Base-by-base conservation (phyloP, 371 early-diverging fungal species). In the Mortierella sp. region DNA sequence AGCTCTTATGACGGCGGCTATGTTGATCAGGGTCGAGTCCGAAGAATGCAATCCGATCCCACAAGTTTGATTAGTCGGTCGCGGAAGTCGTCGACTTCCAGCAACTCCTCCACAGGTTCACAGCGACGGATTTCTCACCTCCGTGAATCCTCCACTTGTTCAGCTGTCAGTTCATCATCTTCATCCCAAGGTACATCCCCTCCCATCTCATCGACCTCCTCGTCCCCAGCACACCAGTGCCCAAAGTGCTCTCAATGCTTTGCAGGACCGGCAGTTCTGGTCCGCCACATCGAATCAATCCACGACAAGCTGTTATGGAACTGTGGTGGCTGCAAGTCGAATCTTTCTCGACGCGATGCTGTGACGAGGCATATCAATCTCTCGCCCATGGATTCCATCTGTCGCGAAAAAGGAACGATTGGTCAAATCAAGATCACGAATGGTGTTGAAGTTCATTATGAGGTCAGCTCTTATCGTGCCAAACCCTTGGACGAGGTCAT, bases 401-500 rank as follows among this genome's bases (percentile, higher is more conserved):
- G 76, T 48, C 64, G 76, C 1, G 31, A 50, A 4, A 61, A 69
- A 3, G 69, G 76, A 3, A 68, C 69, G 17, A 75, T 75, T 30
- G 76, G 76, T 43, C 76, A 75, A 61, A 58, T 75, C 57, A 75
- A 75, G 60, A 64, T 57, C 8, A 50, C 69, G 0, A 68, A 68
- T 31, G 76, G 69, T 2, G 61, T 64, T 4, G 68, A 75, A 41
- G 64, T 64, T 15, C 68, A 68, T 21, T 67, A 55, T 34, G 75
- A 75, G 50, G 52, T 67, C 31, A 59, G 55, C 28, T 48, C 75
- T 1, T 75, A 75, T 34, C 56, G 68, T 7, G 75, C 75, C 50
- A 75, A 75, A 49, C 75, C 75, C n/a, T 41, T 75, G 64, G 68
- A 68, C 15, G 75, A 68, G 50, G 75, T 75, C 17, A 67, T 75